These are phyloP conservation scores for Sarcocystis neurona DNA, from an alignment of 169 alveolate genomes.

Conservation along the genomic window DNA sequence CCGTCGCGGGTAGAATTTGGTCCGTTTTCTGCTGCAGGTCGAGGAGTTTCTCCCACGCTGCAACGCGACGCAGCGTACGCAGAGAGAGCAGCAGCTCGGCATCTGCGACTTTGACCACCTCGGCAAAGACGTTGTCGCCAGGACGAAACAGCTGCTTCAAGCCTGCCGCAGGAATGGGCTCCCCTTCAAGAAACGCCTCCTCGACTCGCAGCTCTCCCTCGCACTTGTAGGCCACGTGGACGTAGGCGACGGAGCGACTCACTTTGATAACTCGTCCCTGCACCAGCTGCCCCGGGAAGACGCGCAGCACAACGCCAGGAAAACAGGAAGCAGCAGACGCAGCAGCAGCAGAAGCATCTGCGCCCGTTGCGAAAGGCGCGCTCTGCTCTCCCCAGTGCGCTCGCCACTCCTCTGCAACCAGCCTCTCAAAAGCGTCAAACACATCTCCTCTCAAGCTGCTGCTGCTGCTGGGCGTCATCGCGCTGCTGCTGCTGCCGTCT, in stretches of 20 bases:
- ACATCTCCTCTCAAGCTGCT: too few relatives aligned
- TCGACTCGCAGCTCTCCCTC: slow-evolving; percentile 6
- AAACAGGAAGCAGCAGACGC: too few relatives aligned
- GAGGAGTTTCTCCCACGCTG: slow-evolving; percentile 38
- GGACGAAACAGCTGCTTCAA: not conserved
- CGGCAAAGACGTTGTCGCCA: slow-evolving; percentile 27
- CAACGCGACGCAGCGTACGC: slow-evolving; percentile 12
- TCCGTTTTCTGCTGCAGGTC: slow-evolving; percentile 25
- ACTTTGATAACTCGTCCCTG: slow-evolving; percentile 33
- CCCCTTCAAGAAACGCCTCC: slow-evolving; percentile 29
- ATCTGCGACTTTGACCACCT: not conserved
- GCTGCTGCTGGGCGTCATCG: too few relatives aligned
- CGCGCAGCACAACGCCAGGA: too few relatives aligned
- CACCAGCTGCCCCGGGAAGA: slow-evolving; percentile 50
- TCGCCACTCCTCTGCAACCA: too few relatives aligned
- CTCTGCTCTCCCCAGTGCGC: too few relatives aligned
- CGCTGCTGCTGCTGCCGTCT: too few relatives aligned
- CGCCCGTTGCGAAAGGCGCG: too few relatives aligned
- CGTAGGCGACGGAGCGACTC: not conserved
- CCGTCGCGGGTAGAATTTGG: slow-evolving; percentile 1
- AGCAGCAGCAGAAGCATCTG: too few relatives aligned
- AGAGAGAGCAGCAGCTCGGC: slow-evolving; percentile 24
- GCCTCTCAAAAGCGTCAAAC: too few relatives aligned
- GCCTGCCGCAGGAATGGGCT: not conserved
- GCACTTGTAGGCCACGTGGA: slow-evolving; percentile 14